Percentiles rank a stretch among this genome's conserved stretches.
phyloP scores from a whole-genome alignment of 83 land plant genomes.

The Picea abies region DNA sequence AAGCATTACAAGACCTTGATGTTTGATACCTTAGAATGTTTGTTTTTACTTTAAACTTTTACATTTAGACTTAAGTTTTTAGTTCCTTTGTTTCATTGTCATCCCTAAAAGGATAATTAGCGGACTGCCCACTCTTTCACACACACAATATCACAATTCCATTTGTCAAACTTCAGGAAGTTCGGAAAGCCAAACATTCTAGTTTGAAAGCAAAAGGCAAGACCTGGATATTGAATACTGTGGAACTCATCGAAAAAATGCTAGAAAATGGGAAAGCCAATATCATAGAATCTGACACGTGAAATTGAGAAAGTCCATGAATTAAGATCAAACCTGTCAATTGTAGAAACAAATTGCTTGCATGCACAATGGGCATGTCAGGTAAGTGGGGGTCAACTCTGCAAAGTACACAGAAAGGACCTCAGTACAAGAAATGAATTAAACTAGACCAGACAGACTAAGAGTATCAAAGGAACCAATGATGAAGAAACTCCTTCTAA shows the following conservation, averaged over 20 bases:
- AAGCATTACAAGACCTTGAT: background rate
- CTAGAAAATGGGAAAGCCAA: background rate
- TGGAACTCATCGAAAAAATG: background rate
- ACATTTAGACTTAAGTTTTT: background rate
- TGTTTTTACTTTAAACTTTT: background rate
- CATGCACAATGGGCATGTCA: constrained; percentile 93
- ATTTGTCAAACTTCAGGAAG: too few species aligned
- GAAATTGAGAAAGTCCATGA: background rate
- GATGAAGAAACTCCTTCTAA: background rate
- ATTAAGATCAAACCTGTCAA: constrained; percentile 67
- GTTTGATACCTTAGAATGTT: background rate
- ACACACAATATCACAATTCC: too few species aligned
- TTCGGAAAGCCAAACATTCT: too few species aligned
- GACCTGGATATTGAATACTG: background rate
- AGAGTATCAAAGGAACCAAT: constrained; percentile 11
- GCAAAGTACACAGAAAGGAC: constrained; percentile 20
- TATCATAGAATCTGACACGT: background rate
- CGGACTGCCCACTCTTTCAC: too few species aligned
- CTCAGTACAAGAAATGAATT: background rate
- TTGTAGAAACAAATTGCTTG: constrained; percentile 79
- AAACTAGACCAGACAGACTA: constrained; percentile 3
- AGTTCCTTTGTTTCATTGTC: background rate
- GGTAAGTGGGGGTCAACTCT: constrained; percentile 87
- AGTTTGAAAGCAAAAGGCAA: too few species aligned
- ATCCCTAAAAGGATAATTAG: background rate